Evolutionary conservation across 495 filamentous ascomycete species (phyloP), one percentile per base, ranked within the genome.

Genomic region (Cercophora scortea): DNA sequence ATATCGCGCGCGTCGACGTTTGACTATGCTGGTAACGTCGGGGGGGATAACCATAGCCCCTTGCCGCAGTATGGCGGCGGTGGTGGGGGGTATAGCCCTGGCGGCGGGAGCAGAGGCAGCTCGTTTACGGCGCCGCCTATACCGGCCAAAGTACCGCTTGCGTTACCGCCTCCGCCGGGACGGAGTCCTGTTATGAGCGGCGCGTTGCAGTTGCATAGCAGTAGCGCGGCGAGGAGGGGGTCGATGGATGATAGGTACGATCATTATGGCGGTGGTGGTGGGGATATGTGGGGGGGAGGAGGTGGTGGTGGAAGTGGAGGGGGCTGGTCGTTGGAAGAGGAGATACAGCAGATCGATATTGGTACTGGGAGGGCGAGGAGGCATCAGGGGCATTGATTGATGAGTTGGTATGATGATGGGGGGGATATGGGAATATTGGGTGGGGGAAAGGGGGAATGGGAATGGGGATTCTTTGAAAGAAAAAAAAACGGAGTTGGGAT

Each of bases 291-390:
- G 18, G 52, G 63, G 51, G 62, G 66, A 36, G 70, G 69, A 40
- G 70, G 67, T 43, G 70, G 73, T 12, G 63, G 82, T 4, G 51
- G 51, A 16, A 17, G 39, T 18, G 75, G 74, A 7, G 16, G 13
- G 76, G 32, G 12, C 68, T 64, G 81, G 63, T 67, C 87, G 8
- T 68, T 95, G 50, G 86, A 88, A 62, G 79, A 89, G 51, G 90
- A 95, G 68, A 76, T 96, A 67, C 81, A 79, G 54, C 80, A 75
- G 32, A 95, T 96, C 56, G 88, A 96, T 68, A 86, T 96, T 53
- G 89, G 89, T 19, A 69, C 69, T n/a, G 78, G 76, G 4, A 57
- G 73, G 51, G 61, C 57, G 32, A 50, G 59, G 47, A 54, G 60
- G 39, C 43, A 32, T 45, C 10, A 38, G 36, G 10, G 36, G 7